These are phyloP conservation scores for Pseudotulostoma volvatum DNA, from an alignment of 495 filamentous ascomycete genomes.

Conservation along the genomic window DNA sequence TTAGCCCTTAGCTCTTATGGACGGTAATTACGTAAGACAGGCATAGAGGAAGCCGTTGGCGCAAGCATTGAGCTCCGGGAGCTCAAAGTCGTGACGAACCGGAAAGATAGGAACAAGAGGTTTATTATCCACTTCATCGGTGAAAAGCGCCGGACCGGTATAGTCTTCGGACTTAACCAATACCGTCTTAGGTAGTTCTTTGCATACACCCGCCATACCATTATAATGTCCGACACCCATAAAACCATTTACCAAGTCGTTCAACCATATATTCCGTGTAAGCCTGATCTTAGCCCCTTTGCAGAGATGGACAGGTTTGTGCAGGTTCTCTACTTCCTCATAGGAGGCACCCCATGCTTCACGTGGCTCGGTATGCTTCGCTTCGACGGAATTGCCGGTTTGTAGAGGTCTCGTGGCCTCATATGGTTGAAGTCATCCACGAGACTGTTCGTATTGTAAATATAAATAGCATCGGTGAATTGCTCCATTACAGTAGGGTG, in stretches of 20 bases:
- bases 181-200: neutral
- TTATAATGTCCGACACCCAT: neutral
- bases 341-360: neutral
- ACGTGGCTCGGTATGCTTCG: neutral
- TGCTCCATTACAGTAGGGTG: neutral
- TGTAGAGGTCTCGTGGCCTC: neutral
- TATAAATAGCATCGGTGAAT: neutral
- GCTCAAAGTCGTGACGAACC: no score
- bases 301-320: neutral
- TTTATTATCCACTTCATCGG: neutral
- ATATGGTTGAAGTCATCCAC: neutral
- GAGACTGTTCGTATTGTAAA: neutral
- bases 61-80: no score
- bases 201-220: neutral
- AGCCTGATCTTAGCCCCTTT: neutral
- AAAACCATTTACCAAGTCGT: neutral
- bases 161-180: neutral
- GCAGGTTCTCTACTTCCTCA: neutral
- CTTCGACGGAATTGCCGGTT: neutral
- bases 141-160: neutral
- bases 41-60: no score
- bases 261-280: neutral
- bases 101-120: neutral
- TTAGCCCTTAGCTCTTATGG: no score
- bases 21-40: no score